Percentiles rank a stretch among this genome's conserved stretches.
phyloP scores from a whole-genome alignment of 2,329 filamentous ascomycete genomes.

The Aspergillus caelatus region DNA sequence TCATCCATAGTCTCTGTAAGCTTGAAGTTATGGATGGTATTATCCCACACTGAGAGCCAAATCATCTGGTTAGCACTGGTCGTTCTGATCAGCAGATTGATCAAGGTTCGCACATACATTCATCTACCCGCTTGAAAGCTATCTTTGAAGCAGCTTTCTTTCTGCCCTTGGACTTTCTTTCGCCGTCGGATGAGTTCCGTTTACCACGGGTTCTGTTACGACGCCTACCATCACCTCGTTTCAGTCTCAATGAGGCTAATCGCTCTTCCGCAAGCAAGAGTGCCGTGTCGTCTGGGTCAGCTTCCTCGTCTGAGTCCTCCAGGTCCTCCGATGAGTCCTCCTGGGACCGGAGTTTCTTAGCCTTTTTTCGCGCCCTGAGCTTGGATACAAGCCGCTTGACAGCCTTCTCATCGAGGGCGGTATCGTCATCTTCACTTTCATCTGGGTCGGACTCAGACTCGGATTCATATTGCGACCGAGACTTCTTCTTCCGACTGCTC shows the following conservation, averaged over 20 bases:
- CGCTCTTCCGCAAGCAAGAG: constrained; percentile 27
- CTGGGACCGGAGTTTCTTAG: constrained; percentile 31
- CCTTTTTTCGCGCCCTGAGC: constrained; percentile 40
- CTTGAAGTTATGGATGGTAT: constrained; percentile 65
- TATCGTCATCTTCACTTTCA: constrained; percentile 29
- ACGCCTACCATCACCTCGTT: constrained; percentile 20
- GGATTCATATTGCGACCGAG: constrained; percentile 31
- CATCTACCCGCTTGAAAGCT: constrained; percentile 71
- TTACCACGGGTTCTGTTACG: constrained; percentile 19
- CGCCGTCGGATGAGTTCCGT: constrained; percentile 15
- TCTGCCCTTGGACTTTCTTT: constrained; percentile 38
- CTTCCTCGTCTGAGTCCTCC: constrained; percentile 34
- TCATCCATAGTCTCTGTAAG: constrained; percentile 68
- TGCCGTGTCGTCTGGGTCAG: constrained; percentile 29
- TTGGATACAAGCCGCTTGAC: constrained; percentile 33
- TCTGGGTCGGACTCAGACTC: constrained; percentile 33
- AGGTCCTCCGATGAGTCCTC: constrained; percentile 34
- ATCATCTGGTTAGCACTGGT: neutral
- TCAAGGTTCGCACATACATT: constrained; percentile 43
- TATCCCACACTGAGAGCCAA: constrained; percentile 50
- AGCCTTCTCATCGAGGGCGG: constrained; percentile 33
- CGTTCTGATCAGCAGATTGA: neutral
- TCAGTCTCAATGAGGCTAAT: constrained; percentile 23
- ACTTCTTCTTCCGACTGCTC: constrained; percentile 39
- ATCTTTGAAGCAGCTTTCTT: constrained; percentile 57